Conservation (phyloP, 192 early-diverging fungal species). For the Backusella liffmaniae region DNA sequence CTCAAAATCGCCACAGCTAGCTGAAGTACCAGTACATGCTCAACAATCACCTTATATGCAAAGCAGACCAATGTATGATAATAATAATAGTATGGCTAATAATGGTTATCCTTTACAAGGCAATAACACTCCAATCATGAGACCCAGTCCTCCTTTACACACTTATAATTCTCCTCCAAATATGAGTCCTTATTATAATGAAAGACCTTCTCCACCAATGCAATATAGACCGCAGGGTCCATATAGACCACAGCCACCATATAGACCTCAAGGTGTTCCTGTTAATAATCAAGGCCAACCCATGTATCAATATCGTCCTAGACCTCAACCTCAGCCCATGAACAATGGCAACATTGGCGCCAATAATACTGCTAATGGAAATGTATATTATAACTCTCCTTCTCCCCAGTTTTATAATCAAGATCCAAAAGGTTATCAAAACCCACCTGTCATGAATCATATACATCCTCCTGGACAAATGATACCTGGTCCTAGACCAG, state of each 20-base stretch:
- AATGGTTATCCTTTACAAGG: neutral
- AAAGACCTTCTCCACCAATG: constrained; percentile 9
- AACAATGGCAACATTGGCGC: neutral
- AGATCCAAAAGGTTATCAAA: neutral
- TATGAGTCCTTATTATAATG: neutral
- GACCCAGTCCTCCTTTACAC: neutral
- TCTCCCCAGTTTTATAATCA: neutral
- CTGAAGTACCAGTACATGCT: neutral
- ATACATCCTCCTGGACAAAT: neutral
- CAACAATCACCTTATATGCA: neutral
- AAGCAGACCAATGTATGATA: neutral
- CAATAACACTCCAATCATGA: neutral
- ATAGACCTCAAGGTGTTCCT: neutral
- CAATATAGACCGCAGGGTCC: neutral
- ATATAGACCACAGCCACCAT: neutral
- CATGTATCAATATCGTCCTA: neutral
- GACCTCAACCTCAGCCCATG: neutral
- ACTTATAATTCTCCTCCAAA: neutral
- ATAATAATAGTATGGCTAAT: neutral
- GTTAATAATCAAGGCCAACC: neutral
- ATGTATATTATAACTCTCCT: constrained; percentile 6
- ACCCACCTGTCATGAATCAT: neutral
- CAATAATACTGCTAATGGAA: neutral
- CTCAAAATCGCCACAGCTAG: neutral
- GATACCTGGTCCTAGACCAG: neutral